Conservation (phyloP, 1,284 basidiomycete genomes). For the Sanguinoderma infundibulare region DNA sequence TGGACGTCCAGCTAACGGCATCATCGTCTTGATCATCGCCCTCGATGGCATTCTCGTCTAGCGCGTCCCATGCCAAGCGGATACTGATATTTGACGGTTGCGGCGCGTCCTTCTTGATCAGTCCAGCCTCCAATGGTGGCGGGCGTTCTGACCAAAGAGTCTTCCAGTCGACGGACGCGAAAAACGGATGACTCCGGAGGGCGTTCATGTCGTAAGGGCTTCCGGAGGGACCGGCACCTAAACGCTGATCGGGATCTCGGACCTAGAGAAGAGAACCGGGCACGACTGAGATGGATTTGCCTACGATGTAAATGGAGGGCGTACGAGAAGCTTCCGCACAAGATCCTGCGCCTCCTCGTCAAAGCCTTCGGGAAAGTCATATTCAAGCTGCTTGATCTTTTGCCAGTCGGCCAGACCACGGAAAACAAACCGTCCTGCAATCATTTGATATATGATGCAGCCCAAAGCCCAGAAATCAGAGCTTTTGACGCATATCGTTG, state of each 20-base stretch:
- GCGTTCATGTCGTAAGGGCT: constrained; percentile 54
- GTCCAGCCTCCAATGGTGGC: constrained; percentile 60
- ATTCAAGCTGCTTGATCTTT: constrained; percentile 78
- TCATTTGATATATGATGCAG: constrained; percentile 97
- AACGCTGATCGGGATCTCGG: constrained; percentile 70
- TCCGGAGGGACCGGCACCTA: constrained; percentile 64
- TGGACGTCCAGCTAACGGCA: constrained; percentile 52
- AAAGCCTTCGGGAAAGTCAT: constrained; percentile 74
- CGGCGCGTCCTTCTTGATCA: constrained; percentile 52
- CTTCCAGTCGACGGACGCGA: constrained; percentile 69
- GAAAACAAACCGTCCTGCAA: constrained; percentile 92
- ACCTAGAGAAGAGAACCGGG: constrained; percentile 48
- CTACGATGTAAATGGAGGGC: constrained; percentile 27
- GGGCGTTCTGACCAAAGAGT: constrained; percentile 74
- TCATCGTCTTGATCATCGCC: constrained; percentile 35
- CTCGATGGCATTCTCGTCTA: constrained; percentile 35
- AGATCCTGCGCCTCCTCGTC: constrained; percentile 73
- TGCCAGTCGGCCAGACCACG: constrained; percentile 84
- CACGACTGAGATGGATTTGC: constrained; percentile 3
- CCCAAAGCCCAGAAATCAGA: constrained; percentile 98
- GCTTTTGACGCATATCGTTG: constrained; percentile 42
- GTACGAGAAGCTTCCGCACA: constrained; percentile 65
- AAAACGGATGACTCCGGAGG: constrained; percentile 81
- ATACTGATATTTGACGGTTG: constrained; percentile 50
- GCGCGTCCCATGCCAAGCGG: constrained; percentile 54